Base-by-base conservation (phyloP, 768 basidiomycete genomes). In the Trametes cubensis region DNA sequence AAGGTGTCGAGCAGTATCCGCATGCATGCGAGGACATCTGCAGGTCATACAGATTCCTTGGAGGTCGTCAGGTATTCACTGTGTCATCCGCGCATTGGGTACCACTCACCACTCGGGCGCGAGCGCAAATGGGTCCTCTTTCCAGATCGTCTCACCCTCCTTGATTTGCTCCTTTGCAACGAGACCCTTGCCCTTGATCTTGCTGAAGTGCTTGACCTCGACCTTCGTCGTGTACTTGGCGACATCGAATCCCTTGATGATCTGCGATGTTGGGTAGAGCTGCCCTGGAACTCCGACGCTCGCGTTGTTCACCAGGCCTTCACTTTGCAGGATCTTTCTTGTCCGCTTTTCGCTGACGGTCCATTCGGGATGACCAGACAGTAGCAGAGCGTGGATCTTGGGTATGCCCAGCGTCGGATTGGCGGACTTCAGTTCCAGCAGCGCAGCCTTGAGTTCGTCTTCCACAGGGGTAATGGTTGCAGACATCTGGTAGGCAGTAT, bases 331-430 rank as follows among this genome's bases (percentile, higher is more conserved):
- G 50, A 90, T 75, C 72, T 90, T 94, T 49, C 86, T 77, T 4
- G 88, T 81, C 23, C 94, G 83, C 69, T 93, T 94, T 73, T 95
- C 94, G 71, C 90, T 91, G 65, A 94, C 90, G 0, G 81, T 72
- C 91, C 92, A 95, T 23, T 81, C 78, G 2, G 89, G 83, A 66
- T 90, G 75, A 11, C 77, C 74, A 14, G 79, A 72, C 14, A 88
- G 80, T 10, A 95, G 75, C 6, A 84, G 78, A 2, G 81, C 76
- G 58, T 91, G 88, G 3, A 92, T 78, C 75, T 92, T 95, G 18
- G 79, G 69, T 44, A 91, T 84, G 3, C 93, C 94, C 20, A 90
- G 78, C 0, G 79, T 73, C 0, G 91, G 87, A 49, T 92, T 78
- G 45, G 77, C 75, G 17, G 73, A 72, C 66, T 85, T 85, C 17